phyloP scores from a whole-genome alignment of 1,284 basidiomycete genomes.

The Ganoderma boninense region DNA sequence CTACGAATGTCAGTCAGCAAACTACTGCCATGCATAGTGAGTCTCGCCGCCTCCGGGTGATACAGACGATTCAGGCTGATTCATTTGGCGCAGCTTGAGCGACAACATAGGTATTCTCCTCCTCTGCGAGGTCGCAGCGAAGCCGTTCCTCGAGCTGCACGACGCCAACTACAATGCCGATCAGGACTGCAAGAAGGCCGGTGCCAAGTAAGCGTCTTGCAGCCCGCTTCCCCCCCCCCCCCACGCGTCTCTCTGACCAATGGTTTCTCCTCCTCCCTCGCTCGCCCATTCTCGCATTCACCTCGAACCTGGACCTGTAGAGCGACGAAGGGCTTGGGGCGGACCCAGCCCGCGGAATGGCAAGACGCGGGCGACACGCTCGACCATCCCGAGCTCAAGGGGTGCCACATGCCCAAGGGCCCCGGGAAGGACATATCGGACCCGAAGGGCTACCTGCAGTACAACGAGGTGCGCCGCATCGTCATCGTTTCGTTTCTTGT shows the following conservation, averaged over 20 bases:
- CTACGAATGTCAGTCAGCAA: conserved; percentile 52
- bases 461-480: conserved; percentile 57
- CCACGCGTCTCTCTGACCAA: neutral
- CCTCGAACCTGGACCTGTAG: conserved; percentile 40
- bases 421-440: conserved; percentile 47
- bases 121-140: conserved; percentile 66
- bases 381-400: conserved; percentile 57
- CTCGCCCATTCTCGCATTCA: neutral
- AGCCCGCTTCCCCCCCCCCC: conserved; percentile 3
- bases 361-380: conserved; percentile 65
- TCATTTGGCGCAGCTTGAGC: conserved; percentile 50
- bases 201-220: conserved; percentile 39
- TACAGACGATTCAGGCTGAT: neutral
- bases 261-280: neutral
- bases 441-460: conserved; percentile 48
- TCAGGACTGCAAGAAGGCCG: conserved; percentile 52
- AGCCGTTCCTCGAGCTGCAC: conserved; percentile 60
- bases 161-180: conserved; percentile 61
- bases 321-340: conserved; percentile 63
- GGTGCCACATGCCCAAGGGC: conserved; percentile 68
- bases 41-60: conserved; percentile 21
- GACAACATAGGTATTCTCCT: conserved; percentile 60
- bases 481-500: neutral
- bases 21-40: conserved; percentile 64
- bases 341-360: conserved; percentile 61